phyloP scores from a whole-genome alignment of 2,329 filamentous ascomycete genomes.

The Malbranchea cinnamomea region DNA sequence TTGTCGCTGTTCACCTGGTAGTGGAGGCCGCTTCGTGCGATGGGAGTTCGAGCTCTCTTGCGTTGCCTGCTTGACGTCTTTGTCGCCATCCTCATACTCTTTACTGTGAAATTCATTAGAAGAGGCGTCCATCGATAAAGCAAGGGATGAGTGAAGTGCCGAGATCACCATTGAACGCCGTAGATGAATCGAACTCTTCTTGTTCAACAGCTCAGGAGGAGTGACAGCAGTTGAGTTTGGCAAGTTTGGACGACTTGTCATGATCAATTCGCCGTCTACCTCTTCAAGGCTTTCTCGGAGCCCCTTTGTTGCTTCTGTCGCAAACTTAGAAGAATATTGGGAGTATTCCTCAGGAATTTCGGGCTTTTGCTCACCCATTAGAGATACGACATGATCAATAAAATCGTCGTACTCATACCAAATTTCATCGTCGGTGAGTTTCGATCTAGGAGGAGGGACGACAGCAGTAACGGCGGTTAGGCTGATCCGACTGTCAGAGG shows the following conservation, averaged over 20 bases:
- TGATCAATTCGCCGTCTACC: no score
- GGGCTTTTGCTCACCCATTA: constrained; percentile 19
- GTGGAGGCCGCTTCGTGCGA: constrained; percentile 9
- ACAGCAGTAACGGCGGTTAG: constrained; percentile 51
- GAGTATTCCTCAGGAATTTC: constrained; percentile 10
- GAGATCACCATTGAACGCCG: constrained; percentile 37
- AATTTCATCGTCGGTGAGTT: constrained; percentile 65
- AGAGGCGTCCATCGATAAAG: constrained; percentile 37
- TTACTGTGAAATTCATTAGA: constrained; percentile 38
- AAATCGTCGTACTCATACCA: constrained; percentile 93
- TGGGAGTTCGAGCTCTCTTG: constrained; percentile 11
- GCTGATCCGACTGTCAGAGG: constrained; percentile 44
- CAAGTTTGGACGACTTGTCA: no score
- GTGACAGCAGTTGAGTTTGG: no score
- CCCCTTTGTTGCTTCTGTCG: constrained; percentile 23
- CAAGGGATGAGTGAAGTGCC: constrained; percentile 34
- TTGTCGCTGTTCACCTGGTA: no score
- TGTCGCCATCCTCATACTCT: constrained; percentile 27
- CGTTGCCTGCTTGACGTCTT: constrained; percentile 12
- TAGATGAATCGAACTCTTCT: constrained; percentile 24
- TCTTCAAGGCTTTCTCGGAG: constrained; percentile 23
- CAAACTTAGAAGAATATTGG: constrained; percentile 20
- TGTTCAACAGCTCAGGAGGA: no score
- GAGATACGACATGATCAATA: constrained; percentile 52
- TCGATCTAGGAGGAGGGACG: constrained; percentile 46